These are phyloP conservation scores for Thelephora ganbajun DNA, from an alignment of 768 basidiomycete species.

Conservation along the genomic window DNA sequence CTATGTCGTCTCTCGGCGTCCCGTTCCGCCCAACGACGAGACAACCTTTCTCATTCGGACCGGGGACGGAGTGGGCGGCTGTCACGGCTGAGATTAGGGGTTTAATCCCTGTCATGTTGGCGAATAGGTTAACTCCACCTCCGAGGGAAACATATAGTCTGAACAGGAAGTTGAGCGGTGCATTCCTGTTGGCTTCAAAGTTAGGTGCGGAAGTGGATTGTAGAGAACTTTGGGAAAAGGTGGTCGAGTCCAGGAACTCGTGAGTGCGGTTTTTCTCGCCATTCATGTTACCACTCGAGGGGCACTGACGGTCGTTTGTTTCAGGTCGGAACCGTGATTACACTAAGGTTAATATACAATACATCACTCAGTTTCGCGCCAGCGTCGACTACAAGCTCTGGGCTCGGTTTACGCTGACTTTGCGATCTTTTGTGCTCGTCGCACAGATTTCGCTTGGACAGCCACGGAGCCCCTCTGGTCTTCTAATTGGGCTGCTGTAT, in stretches of 20 bases:
- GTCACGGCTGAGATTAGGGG: slow-evolving; percentile 69
- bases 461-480: too few species aligned
- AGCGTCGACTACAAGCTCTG: too few species aligned
- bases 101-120: slow-evolving; percentile 83
- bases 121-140: slow-evolving; percentile 79
- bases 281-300: too few species aligned
- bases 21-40: slow-evolving; percentile 59
- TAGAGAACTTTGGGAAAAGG: slow-evolving; percentile 59
- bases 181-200: slow-evolving; percentile 66
- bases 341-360: too few species aligned
- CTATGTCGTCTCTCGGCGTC: slow-evolving; percentile 71
- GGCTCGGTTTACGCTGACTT: too few species aligned
- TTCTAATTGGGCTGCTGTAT: too few species aligned
- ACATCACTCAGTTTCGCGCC: too few species aligned
- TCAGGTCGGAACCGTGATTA: too few species aligned
- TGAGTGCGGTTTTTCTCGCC: too few species aligned
- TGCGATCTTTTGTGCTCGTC: too few species aligned
- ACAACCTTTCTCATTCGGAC: slow-evolving; percentile 74
- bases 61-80: slow-evolving; percentile 43
- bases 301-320: too few species aligned
- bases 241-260: slow-evolving; percentile 18
- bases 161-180: slow-evolving; percentile 80
- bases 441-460: too few species aligned
- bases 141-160: slow-evolving; percentile 91
- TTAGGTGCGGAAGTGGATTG: slow-evolving; percentile 67